Base-by-base conservation (phyloP, 495 filamentous ascomycete species). In the Wilcoxina mikolae region DNA sequence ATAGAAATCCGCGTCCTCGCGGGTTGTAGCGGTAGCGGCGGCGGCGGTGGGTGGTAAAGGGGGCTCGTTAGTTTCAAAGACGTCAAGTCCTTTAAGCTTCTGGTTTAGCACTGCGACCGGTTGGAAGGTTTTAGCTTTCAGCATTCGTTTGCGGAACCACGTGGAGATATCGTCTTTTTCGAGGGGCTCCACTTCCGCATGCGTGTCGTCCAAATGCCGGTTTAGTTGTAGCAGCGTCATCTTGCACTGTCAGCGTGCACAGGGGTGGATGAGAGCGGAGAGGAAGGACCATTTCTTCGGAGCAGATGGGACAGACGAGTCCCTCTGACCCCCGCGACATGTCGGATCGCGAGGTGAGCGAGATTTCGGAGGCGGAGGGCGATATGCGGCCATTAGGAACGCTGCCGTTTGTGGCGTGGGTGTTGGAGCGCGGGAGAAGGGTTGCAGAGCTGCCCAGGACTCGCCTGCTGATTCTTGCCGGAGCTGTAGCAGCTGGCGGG, bases 161-260 rank as follows among this genome's bases (percentile, higher is more conserved):
- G 85, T 90, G 71, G 94, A 94, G 56, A 95, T 90, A 70, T 98
- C 87, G 68, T 95, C 90, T 64, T 96, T 93, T 61, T 86, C 84
- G 50, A 85, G 77, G 54, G 87, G 86, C 68, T 93, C 87, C n/a
- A 96, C 76, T 58, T 95, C 87, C 57, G 88, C 83, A 70, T 98
- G 91, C 35, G 77, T 74, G 62, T 96, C 93, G 70, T 98, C 91
- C 59, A 98, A 82, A 68, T 98, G 91, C 65, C 84, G 80, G 65
- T 98, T 95, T 20, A 98, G 70, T 67, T 98, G 91, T 12, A 98
- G 69, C 4, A 96, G 70, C 17, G 91, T 98, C 60, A 95, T 73
- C 86, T 89, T 56, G 2, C n/a, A 3, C 4, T 10, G 24, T 20
- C 26, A 20, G 38, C 11, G 20, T 17, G 9, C 27, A 23, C 17